phyloP scores from a whole-genome alignment of 495 filamentous ascomycete genomes.

The Neurospora sp. region DNA sequence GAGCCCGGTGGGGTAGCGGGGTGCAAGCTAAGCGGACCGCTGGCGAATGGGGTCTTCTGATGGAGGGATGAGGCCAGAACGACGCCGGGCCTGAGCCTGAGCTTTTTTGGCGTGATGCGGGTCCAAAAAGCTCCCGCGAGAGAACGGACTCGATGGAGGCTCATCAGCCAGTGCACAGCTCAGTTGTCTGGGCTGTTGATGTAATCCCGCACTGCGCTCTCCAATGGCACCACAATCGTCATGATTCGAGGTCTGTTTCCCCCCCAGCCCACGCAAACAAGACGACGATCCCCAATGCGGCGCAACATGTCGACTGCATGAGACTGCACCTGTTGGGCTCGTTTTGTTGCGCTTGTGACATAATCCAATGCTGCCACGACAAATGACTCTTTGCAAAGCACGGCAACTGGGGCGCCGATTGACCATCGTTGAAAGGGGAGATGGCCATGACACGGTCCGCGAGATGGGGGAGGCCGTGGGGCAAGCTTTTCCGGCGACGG shows the following conservation, averaged over 20 bases:
- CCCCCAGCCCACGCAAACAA: background rate
- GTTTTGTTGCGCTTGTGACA: background rate
- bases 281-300: background rate
- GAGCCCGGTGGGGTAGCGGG: conserved; percentile 22
- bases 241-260: background rate
- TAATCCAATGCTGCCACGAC: background rate
- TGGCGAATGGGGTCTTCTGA: conserved; percentile 7
- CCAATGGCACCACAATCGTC: background rate
- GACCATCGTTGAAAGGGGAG: background rate
- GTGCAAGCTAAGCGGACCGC: conserved; percentile 5
- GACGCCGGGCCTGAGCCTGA: background rate
- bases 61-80: background rate
- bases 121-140: conserved; percentile 1
- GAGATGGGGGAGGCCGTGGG: background rate
- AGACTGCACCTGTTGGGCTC: background rate
- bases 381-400: background rate
- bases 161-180: background rate
- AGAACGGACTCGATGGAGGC: background rate
- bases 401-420: background rate
- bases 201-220: background rate
- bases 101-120: conserved; percentile 4
- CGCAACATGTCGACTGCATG: background rate
- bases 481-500: background rate
- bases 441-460: background rate
- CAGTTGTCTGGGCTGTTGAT: background rate